A percentile compares a stretch with the other conserved stretches of the same genome.
Evolutionary conservation across 768 basidiomycete genomes (phyloP).

Genomic region (Clitopilus hobsonii): DNA sequence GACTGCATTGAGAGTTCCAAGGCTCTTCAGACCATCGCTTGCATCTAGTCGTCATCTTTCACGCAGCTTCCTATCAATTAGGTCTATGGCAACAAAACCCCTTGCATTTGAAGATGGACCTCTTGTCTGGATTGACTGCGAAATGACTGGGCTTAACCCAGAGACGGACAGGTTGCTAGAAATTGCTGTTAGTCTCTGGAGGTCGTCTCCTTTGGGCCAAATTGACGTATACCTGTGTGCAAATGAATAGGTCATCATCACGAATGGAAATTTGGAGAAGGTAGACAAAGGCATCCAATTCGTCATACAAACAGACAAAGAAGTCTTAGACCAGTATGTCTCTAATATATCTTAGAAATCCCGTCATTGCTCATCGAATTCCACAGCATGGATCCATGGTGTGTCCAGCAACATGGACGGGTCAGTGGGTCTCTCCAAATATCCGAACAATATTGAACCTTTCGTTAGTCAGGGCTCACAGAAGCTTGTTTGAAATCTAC

Average conservation of each 20-base stretch:
- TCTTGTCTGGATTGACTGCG: conserved; percentile 82
- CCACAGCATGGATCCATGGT: conserved; percentile 85
- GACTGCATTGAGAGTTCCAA: neutral
- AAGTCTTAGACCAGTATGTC: conserved; percentile 60
- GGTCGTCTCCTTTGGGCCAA: neutral
- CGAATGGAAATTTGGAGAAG: conserved; percentile 73
- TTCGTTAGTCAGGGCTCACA: conserved; percentile 77
- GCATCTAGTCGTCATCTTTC: neutral
- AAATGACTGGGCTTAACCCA: conserved; percentile 78
- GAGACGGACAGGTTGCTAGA: conserved; percentile 71
- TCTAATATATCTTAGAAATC: neutral
- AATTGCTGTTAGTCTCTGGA: conserved; percentile 54
- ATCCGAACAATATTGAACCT: neutral
- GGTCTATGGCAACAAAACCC: conserved; percentile 15
- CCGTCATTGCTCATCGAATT: conserved; percentile 3
- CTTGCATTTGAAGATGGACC: conserved; percentile 55
- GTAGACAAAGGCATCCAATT: conserved; percentile 81
- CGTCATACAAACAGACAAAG: conserved; percentile 70
- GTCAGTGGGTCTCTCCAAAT: conserved; percentile 31
- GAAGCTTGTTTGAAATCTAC: conserved; percentile 72
- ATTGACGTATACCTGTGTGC: neutral
- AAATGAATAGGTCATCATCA: conserved; percentile 68
- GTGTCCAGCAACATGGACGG: conserved; percentile 71
- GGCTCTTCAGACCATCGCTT: neutral
- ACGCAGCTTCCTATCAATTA: neutral